Conservation (phyloP, 2,329 filamentous ascomycete species). For the Thelonectria olida region DNA sequence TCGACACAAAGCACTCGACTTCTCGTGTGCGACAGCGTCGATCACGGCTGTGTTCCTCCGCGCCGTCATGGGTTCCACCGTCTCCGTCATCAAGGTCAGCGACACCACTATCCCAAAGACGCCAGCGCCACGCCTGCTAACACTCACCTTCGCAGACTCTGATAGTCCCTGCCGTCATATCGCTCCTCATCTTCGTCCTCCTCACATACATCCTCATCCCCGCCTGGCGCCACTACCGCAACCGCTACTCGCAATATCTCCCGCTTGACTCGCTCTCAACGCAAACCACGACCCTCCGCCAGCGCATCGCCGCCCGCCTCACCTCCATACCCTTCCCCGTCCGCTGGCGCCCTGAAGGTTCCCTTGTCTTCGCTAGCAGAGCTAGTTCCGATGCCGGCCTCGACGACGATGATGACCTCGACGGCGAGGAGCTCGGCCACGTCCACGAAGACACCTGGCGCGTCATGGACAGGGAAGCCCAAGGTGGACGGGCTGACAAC, state of each 20-base stretch:
- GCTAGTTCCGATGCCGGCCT: conserved; percentile 58
- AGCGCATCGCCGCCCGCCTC: conserved; percentile 53
- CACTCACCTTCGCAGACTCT: conserved; percentile 64
- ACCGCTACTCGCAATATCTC: conserved; percentile 78
- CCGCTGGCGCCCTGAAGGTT: conserved; percentile 57
- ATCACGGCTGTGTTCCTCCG: not conserved
- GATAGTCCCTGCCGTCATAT: conserved; percentile 75
- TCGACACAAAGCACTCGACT: not conserved
- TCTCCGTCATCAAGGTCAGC: conserved; percentile 49
- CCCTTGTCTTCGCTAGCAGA: conserved; percentile 53
- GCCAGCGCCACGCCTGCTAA: conserved; percentile 19
- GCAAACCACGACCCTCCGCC: conserved; percentile 63
- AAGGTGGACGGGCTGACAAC: conserved; percentile 54
- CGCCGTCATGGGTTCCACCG: conserved; percentile 43
- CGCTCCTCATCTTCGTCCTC: conserved; percentile 73
- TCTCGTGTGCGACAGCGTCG: not conserved
- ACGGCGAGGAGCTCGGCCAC: conserved; percentile 72
- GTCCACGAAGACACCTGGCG: conserved; percentile 61
- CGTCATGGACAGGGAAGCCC: conserved; percentile 48
- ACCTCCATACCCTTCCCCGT: conserved; percentile 50
- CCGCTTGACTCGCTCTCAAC: conserved; percentile 71
- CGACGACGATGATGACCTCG: conserved; percentile 55
- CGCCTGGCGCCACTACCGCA: conserved; percentile 74
- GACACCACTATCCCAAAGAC: conserved; percentile 20
- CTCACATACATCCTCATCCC: conserved; percentile 73